Conservation (phyloP, 2,329 filamentous ascomycete species). For the Thelonectria rubi region DNA sequence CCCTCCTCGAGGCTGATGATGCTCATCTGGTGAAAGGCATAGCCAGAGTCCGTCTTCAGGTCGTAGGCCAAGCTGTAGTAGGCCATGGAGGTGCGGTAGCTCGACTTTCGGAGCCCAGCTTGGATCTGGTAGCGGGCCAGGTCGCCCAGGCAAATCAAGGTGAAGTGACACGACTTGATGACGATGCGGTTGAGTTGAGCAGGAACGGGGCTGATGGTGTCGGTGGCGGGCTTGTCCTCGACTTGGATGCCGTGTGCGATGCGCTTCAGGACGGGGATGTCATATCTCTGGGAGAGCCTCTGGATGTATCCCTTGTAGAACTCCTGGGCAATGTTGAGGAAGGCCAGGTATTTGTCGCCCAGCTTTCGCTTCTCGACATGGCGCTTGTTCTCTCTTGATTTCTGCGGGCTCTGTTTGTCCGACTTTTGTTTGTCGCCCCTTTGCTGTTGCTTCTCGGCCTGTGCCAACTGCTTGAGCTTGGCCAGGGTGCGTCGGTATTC, state of each 20-base stretch:
- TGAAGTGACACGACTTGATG: slow-evolving; percentile 79
- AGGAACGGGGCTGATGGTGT: slow-evolving; percentile 56
- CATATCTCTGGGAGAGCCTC: slow-evolving; percentile 71
- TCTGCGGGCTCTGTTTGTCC: slow-evolving; percentile 37
- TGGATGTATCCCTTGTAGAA: slow-evolving; percentile 91
- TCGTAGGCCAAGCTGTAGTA: slow-evolving; percentile 87
- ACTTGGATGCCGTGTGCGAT: slow-evolving; percentile 53
- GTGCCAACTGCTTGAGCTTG: slow-evolving; percentile 60
- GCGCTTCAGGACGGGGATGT: slow-evolving; percentile 60
- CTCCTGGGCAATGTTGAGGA: slow-evolving; percentile 85
- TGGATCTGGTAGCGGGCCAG: slow-evolving; percentile 86
- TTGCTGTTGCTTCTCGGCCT: slow-evolving; percentile 68
- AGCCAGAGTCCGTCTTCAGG: slow-evolving; percentile 80
- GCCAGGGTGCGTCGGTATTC: slow-evolving; percentile 77
- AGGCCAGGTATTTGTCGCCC: slow-evolving; percentile 82
- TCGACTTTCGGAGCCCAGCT: slow-evolving; percentile 74
- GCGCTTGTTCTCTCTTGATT: slow-evolving; percentile 38
- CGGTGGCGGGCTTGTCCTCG: slow-evolving; percentile 40
- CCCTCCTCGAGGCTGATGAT: slow-evolving; percentile 82
- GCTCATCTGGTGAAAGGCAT: slow-evolving; percentile 89
- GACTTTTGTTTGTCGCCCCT: slow-evolving; percentile 39
- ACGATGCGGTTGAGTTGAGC: slow-evolving; percentile 66
- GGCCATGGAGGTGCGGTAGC: slow-evolving; percentile 81
- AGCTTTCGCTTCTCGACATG: slow-evolving; percentile 76
- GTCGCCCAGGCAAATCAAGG: slow-evolving; percentile 88